Percentiles rank a stretch among this genome's conserved stretches.
Conservation (phyloP, 2,329 filamentous ascomycete species). For the Verticillium klebahnii region DNA sequence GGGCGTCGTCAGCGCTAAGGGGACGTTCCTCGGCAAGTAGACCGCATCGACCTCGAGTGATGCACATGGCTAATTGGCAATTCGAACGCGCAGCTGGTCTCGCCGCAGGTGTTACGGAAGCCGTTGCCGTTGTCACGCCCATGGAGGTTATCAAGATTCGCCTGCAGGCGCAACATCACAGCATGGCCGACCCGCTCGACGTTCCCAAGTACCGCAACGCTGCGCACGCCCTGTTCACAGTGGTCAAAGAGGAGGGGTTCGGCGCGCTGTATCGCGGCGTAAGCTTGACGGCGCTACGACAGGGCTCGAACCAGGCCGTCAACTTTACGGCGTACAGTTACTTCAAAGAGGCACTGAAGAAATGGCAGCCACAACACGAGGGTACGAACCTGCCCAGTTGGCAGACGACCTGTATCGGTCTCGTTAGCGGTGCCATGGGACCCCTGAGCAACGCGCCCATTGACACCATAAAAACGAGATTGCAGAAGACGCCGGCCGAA, state of each 20-base stretch:
- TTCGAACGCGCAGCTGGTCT: conserved; percentile 60
- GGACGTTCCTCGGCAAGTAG: conserved; percentile 50
- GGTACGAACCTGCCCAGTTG: conserved; percentile 69
- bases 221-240: conserved; percentile 76
- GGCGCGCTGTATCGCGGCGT: conserved; percentile 90
- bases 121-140: conserved; percentile 90
- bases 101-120: conserved; percentile 90
- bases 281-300: conserved; percentile 83
- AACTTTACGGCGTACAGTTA: conserved; percentile 99
- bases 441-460: conserved; percentile 96
- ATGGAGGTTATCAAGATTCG: conserved; percentile 99
- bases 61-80: not conserved
- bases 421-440: conserved; percentile 91
- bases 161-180: conserved; percentile 95
- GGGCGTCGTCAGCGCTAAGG: conserved; percentile 63
- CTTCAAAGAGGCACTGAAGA: conserved; percentile 75
- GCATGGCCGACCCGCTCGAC: conserved; percentile 93
- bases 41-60: not conserved
- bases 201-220: conserved; percentile 97
- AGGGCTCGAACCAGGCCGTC: conserved; percentile 95
- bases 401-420: conserved; percentile 86
- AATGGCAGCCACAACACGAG: conserved; percentile 65
- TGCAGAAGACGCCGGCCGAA: conserved; percentile 85
- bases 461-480: conserved; percentile 95
- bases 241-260: conserved; percentile 85